Evolutionary conservation across 2,329 filamentous ascomycete genomes (phyloP), one percentile per base, ranked within the genome.

Genomic region (Diaporthe aspalathi): DNA sequence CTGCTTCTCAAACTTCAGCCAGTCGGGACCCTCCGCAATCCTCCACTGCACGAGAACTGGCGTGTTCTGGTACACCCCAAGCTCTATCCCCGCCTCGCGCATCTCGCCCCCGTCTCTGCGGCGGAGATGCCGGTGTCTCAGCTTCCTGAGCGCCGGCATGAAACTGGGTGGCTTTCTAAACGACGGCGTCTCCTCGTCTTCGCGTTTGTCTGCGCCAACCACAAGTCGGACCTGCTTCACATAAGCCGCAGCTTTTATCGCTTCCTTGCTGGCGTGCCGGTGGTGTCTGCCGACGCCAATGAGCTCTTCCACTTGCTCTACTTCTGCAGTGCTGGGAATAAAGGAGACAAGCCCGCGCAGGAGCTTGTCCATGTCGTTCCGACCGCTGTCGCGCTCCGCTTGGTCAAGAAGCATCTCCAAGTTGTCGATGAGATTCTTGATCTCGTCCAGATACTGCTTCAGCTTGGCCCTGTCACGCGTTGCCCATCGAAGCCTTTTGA

Each of bases 31-130:
- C 20, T 67, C 69, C 16, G 70, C 70, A 24, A 67, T 11, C 43
- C 75, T 76, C 74, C 75, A 76, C 54, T 75, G 75, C 12, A 76
- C 67, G 8, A 75, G 57, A 29, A 76, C 74, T 35, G 74, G 72
- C 16, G 52, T 53, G 5, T 69, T 56, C 20, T 57, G 56, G 65
- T 75, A 75, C 29, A 45, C 49, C 5, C 74, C 73, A 38, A 75
- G 75, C 49, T 75, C 75, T 49, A 75, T 71, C 14, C 66, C 71
- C 9, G 24, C n/a, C 57, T 70, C 27, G 7, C 27, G 47, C 63
- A 67, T 40, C 11, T 67, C 47, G 22, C 27, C 35, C 29, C 27
- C 63, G 22, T 20, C 12, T 20, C 47, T 38, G 22, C 29, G 35
- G 27, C 47, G 63, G 9, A 67, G 12, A 14, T 53, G 14, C 29